These are phyloP conservation scores for Canna indica DNA, from an alignment of 176 grass and related monocot genomes.

Conservation along the genomic window DNA sequence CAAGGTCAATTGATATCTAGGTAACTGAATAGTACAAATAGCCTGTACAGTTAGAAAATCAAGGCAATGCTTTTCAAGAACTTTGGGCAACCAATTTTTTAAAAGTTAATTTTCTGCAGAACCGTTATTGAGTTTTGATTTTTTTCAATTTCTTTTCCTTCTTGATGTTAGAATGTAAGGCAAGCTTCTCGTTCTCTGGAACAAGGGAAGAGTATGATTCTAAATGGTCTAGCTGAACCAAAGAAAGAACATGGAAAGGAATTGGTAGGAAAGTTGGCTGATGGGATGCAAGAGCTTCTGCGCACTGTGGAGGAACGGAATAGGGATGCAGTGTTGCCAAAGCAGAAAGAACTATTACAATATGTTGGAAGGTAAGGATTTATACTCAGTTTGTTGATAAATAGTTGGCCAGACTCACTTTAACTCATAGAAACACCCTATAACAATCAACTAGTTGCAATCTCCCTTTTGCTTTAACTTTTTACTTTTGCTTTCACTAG, in stretches of 20 bases:
- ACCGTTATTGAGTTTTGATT: no score
- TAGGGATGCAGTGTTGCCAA: conserved; percentile 77
- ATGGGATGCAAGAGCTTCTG: conserved; percentile 78
- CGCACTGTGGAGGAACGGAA: conserved; percentile 69
- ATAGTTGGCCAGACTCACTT: no score
- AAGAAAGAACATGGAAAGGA: conserved; percentile 87
- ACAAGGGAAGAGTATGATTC: conserved; percentile 66
- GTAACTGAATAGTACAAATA: no score
- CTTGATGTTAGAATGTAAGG: conserved; percentile 50
- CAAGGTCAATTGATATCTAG: no score
- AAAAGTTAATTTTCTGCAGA: no score
- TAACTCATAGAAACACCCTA: no score
- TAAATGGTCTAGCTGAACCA: conserved; percentile 68
- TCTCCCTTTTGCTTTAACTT: no score
- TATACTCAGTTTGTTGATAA: background rate
- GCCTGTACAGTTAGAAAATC: no score
- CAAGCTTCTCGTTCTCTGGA: conserved; percentile 73
- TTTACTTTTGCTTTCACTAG: no score
- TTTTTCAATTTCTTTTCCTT: background rate
- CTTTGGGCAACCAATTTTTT: no score
- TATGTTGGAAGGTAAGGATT: conserved; percentile 81
- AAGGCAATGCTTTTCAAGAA: no score
- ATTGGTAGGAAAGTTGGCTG: conserved; percentile 59
- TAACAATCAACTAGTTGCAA: no score
- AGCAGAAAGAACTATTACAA: conserved; percentile 94